Conservation (phyloP, 2,329 filamentous ascomycete genomes). For the Xylariales sp. region DNA sequence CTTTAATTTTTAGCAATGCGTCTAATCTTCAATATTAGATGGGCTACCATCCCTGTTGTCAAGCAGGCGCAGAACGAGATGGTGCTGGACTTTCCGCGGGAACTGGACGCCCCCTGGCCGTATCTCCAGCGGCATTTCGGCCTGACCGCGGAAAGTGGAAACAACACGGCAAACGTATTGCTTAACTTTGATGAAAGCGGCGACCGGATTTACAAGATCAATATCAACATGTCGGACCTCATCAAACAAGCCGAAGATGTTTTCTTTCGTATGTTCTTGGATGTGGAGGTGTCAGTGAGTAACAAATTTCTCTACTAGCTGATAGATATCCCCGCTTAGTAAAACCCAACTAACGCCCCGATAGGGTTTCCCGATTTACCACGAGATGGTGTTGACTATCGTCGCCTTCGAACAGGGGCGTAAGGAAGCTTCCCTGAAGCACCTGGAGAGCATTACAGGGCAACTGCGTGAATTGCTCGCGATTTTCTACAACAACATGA, state of each 20-base stretch:
- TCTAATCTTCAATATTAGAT: neutral
- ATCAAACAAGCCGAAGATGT: neutral
- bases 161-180: constrained; percentile 49
- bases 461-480: constrained; percentile 42
- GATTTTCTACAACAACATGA: constrained; percentile 47
- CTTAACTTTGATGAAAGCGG: constrained; percentile 49
- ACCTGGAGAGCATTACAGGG: constrained; percentile 37
- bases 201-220: constrained; percentile 48
- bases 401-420: constrained; percentile 42
- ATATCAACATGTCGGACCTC: constrained; percentile 29
- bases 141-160: constrained; percentile 49
- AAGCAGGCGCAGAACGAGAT: neutral
- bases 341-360: neutral
- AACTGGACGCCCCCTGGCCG: constrained; percentile 49
- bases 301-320: neutral
- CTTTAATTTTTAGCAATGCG: neutral
- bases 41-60: neutral
- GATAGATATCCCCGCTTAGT: no score
- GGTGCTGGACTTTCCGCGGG: constrained; percentile 46
- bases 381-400: constrained; percentile 46
- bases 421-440: constrained; percentile 35
- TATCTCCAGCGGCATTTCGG: constrained; percentile 50
- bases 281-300: neutral
- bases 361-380: constrained; percentile 48
- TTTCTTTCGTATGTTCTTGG: neutral